Percentiles rank a stretch among this genome's conserved stretches.
These are phyloP conservation scores for Heritiera fomes DNA, from an alignment of 345 rosid species.

Conservation along the genomic window DNA sequence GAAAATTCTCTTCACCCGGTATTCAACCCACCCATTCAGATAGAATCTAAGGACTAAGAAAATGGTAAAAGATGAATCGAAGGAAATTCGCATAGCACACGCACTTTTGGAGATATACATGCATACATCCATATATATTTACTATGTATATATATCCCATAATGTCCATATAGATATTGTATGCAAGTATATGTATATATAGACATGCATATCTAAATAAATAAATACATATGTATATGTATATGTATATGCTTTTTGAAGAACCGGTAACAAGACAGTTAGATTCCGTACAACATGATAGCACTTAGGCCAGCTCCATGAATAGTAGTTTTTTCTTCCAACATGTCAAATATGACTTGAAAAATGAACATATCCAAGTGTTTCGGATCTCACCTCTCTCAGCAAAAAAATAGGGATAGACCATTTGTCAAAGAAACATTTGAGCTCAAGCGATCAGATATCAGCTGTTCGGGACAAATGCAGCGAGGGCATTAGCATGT, in stretches of 20 bases:
- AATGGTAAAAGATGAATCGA: no score
- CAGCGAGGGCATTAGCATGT: conserved; percentile 81
- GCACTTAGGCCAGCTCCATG: background rate
- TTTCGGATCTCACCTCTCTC: conserved; percentile 2
- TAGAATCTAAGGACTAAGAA: no score
- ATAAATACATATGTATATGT: background rate
- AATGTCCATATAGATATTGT: no score
- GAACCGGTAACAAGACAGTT: background rate
- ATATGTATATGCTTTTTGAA: background rate
- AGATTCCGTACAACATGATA: background rate
- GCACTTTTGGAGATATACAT: no score
- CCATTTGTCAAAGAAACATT: background rate
- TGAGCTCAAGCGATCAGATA: conserved; percentile 13
- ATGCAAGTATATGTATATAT: background rate
- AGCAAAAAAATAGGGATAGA: background rate
- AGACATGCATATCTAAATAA: no score
- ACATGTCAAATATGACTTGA: background rate
- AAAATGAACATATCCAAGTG: background rate
- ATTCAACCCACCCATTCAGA: no score
- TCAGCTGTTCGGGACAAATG: conserved; percentile 69
- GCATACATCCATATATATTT: background rate
- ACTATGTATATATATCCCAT: background rate
- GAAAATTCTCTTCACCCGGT: no score
- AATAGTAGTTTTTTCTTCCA: background rate
- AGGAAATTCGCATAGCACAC: no score